Percentiles rank a stretch among this genome's conserved stretches.
Conservation (phyloP, 345 rosid genomes). For the Pugionium cornutum region DNA sequence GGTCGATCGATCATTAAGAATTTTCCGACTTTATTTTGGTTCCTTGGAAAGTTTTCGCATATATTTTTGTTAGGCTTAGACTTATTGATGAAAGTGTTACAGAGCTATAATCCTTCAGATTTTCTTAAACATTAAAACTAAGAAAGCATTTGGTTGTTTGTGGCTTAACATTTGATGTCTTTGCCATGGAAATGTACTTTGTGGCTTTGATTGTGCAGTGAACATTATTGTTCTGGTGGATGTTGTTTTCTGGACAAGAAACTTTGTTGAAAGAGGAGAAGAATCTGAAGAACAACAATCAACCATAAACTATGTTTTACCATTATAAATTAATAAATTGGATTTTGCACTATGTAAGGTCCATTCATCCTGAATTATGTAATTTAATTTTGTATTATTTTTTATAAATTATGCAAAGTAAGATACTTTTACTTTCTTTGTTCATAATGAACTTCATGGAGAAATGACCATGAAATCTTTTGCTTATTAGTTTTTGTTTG, state of each 20-base stretch:
- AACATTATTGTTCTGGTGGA: background rate
- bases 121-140: background rate
- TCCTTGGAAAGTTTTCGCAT: background rate
- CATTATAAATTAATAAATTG: no score
- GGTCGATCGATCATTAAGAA: background rate
- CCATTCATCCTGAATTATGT: no score
- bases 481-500: no score
- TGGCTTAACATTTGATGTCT: background rate
- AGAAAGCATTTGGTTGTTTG: background rate
- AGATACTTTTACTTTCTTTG: no score
- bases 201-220: slow-evolving; percentile 9
- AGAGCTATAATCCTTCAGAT: no score
- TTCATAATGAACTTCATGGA: no score
- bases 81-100: background rate
- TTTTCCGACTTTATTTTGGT: slow-evolving; percentile 3
- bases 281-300: background rate
- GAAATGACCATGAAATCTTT: no score
- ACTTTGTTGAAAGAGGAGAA: background rate
- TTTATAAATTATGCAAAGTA: no score
- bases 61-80: no score
- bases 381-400: no score
- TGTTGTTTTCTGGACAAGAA: background rate
- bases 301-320: no score
- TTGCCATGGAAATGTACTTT: background rate
- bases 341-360: no score